Base-by-base conservation (phyloP, 2,329 filamentous ascomycete species). In the Tolypocladium amazonense region DNA sequence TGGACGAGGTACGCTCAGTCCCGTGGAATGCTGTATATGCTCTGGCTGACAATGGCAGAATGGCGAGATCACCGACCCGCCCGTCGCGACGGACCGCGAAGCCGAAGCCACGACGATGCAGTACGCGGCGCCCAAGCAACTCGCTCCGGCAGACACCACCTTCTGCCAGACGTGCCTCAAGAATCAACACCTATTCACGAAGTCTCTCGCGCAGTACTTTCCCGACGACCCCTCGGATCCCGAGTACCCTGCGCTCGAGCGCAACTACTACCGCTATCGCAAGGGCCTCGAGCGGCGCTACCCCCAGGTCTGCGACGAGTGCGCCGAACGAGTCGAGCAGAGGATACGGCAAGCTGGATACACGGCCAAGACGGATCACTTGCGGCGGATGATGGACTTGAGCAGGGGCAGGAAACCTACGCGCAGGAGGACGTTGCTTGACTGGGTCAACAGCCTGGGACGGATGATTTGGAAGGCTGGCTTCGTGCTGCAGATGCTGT, bases 51-150 rank as follows among this genome's bases (percentile, higher is more conserved):
- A 4, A 1, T 15, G 12, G 3, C 68, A 94, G 89, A 85, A 90
- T 71, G 93, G 93, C 68, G 86, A 95, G 57, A 94, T 97, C 65
- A 88, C 90, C 59, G 93, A 99, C 72, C 90, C 92, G 33, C 92
- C 90, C 2, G 79, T 86, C 30, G 75, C 81, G 25, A 83, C 83
- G 61, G 61, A 76, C 67, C 64, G 73, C 62, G 71, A 76, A 67
- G 71, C 76, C 59, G 71, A 76, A 67, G 70, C 76, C 59, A 70
- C 74, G 62, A 69, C 71, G 45, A 69, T 75, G n/a, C 73, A 75
- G 60, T 86, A 78, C 70, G 81, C 77, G 58, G 75, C 58, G 67
- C 76, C 55, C 75, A 75, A 63, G 65, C 77, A 65, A 59, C 66
- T 54, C 58, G 61, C 20, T 25, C 59, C 68, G 4, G 65, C 69